A percentile compares a stretch with the other conserved stretches of the same genome.
These are phyloP conservation scores for Allantophomopsis cytisporea DNA, from an alignment of 2,329 filamentous ascomycete species.

Conservation along the genomic window DNA sequence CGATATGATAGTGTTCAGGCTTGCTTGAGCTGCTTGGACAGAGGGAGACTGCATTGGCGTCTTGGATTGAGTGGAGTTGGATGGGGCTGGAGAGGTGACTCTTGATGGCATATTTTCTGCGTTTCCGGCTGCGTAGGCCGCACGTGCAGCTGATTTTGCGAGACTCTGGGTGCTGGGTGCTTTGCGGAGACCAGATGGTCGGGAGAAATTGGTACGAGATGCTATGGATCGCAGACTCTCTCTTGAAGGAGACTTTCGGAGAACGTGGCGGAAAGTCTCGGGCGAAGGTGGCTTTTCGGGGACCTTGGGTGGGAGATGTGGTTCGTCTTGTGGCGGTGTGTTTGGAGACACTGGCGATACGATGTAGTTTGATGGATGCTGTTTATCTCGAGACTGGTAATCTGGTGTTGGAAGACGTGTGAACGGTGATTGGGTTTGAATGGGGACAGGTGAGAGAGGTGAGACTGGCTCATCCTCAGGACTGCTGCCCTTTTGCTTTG, in stretches of 20 bases:
- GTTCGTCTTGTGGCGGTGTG: constrained; percentile 10
- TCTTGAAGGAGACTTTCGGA: too few species aligned
- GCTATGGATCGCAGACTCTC: too few species aligned
- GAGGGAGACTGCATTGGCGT: neutral
- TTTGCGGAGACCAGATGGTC: too few species aligned
- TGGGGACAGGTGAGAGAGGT: constrained; percentile 2
- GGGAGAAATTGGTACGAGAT: too few species aligned
- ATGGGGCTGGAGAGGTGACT: neutral
- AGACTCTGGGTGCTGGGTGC: neutral
- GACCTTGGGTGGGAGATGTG: neutral
- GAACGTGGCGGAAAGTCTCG: too few species aligned
- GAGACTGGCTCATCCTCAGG: neutral
- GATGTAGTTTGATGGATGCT: constrained; percentile 6
- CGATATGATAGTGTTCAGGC: neutral
- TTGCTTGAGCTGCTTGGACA: neutral
- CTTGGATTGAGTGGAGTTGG: neutral
- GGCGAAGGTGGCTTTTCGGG: neutral
- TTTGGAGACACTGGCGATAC: constrained; percentile 10
- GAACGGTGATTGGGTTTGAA: constrained; percentile 2
- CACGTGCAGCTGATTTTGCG: neutral
- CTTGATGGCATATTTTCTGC: neutral
- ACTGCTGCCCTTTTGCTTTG: too few species aligned
- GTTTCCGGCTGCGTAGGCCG: neutral
- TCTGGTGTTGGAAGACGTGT: constrained; percentile 12
- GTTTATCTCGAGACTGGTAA: constrained; percentile 10